Percentiles rank a stretch among this genome's conserved stretches.
phyloP scores from a whole-genome alignment of 2,329 filamentous ascomycete species.

The Sclerotinia sclerotiorum region DNA sequence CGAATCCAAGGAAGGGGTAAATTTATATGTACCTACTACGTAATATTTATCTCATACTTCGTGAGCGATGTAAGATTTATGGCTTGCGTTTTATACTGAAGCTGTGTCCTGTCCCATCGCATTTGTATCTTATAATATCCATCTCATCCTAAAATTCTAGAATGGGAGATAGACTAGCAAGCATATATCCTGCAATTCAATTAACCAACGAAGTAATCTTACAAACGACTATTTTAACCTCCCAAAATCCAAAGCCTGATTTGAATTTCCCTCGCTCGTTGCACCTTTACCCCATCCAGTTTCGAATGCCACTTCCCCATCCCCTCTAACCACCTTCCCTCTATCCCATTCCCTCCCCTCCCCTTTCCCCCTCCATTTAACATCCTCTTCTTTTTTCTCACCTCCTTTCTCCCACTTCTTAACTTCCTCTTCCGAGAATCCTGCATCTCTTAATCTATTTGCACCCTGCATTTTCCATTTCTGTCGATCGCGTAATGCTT shows the following conservation, averaged over 20 bases:
- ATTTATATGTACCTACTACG: too few relatives aligned
- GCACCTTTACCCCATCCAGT: conserved; percentile 37
- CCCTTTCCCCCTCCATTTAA: conserved; percentile 63
- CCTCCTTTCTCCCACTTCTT: conserved; percentile 66
- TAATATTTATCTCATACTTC: too few relatives aligned
- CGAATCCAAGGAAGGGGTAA: too few relatives aligned
- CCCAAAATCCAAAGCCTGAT: background rate
- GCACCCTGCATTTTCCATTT: conserved; percentile 75
- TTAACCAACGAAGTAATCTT: too few relatives aligned
- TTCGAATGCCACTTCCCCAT: conserved; percentile 48
- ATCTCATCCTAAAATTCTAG: too few relatives aligned
- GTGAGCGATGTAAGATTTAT: too few relatives aligned
- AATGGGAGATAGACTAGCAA: too few relatives aligned
- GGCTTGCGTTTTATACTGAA: too few relatives aligned
- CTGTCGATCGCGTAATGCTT: conserved; percentile 76
- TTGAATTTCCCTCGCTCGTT: conserved; percentile 17
- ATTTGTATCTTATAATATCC: too few relatives aligned
- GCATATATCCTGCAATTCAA: too few relatives aligned
- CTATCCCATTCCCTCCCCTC: conserved; percentile 62
- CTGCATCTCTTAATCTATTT: conserved; percentile 71
- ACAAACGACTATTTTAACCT: background rate
- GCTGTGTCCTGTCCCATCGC: too few relatives aligned
- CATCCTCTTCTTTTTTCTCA: conserved; percentile 61
- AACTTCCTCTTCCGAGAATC: conserved; percentile 75
- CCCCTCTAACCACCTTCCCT: conserved; percentile 58